Evolutionary conservation across 208 protist genomes (phyloP).

Genomic region (Leishmania tarentolae): DNA sequence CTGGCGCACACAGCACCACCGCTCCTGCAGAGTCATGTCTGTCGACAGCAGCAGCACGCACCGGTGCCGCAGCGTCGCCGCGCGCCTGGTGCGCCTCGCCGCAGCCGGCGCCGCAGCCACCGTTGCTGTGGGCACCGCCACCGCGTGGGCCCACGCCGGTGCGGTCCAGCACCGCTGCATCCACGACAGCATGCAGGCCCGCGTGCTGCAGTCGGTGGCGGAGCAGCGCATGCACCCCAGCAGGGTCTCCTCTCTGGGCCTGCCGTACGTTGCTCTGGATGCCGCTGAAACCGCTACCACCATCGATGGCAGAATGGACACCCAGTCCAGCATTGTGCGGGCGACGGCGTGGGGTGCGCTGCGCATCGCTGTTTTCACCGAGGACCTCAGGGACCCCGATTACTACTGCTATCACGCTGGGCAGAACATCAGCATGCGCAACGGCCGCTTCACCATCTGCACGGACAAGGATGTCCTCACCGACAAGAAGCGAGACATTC

Average conservation of each 20-base stretch:
- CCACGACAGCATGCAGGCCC: conserved; percentile 32
- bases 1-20: too few species aligned
- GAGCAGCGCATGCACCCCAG: background rate
- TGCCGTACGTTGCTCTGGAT: conserved; percentile 5
- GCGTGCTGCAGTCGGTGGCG: background rate
- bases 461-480: conserved; percentile 30
- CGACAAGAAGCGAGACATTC: conserved; percentile 27
- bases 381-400: conserved; percentile 32
- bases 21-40: background rate
- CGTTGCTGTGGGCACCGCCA: conserved; percentile 1
- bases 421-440: conserved; percentile 15
- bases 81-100: conserved; percentile 15
- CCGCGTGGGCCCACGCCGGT: conserved; percentile 5
- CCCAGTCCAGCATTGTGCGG: too few species aligned
- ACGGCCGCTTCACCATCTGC: too few species aligned
- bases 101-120: background rate
- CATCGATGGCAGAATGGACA: conserved; percentile 20
- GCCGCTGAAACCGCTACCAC: too few species aligned
- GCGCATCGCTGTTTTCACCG: conserved; percentile 38
- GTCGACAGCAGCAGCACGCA: conserved; percentile 14
- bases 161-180: conserved; percentile 17
- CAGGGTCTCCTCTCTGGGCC: conserved; percentile 1
- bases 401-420: conserved; percentile 45
- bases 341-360: conserved; percentile 26
- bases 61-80: conserved; percentile 2